phyloP scores from a whole-genome alignment of 257 asterid species.

The Coffea eugenioides region DNA sequence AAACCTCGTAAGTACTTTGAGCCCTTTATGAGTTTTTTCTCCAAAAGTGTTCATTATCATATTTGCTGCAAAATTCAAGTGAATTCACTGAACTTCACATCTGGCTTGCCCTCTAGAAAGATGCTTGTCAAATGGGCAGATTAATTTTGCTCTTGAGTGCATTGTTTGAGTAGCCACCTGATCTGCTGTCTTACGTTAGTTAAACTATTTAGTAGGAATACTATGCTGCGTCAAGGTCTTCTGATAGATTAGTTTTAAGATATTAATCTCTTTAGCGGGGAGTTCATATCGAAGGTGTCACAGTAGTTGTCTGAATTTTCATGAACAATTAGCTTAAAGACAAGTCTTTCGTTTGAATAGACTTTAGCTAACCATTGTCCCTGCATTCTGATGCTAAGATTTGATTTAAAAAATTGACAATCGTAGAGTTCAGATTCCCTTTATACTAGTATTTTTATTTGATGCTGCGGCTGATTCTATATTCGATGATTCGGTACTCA shows the following conservation, averaged over 20 bases:
- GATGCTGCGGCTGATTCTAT: background rate
- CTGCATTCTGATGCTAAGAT: background rate
- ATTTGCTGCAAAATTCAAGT: background rate
- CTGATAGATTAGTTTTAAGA: background rate
- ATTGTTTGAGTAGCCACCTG: background rate
- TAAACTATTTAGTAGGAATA: background rate
- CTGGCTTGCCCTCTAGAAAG: background rate
- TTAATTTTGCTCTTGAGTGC: background rate
- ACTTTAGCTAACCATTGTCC: background rate
- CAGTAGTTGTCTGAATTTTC: background rate
- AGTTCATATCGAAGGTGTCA: background rate
- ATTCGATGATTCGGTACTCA: background rate
- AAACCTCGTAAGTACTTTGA: conserved; percentile 37
- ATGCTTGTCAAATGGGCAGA: background rate
- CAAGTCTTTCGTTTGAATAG: background rate
- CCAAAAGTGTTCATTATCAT: background rate
- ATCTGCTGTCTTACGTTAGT: background rate
- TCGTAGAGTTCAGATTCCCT: background rate
- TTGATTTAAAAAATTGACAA: background rate
- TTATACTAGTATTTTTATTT: too few species aligned
- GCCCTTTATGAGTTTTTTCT: background rate
- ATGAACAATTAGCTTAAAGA: background rate
- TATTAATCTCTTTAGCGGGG: background rate
- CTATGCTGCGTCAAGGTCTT: background rate
- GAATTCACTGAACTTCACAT: background rate